phyloP scores from a whole-genome alignment of 371 early-diverging fungal genomes.

The Mortierella sp. region DNA sequence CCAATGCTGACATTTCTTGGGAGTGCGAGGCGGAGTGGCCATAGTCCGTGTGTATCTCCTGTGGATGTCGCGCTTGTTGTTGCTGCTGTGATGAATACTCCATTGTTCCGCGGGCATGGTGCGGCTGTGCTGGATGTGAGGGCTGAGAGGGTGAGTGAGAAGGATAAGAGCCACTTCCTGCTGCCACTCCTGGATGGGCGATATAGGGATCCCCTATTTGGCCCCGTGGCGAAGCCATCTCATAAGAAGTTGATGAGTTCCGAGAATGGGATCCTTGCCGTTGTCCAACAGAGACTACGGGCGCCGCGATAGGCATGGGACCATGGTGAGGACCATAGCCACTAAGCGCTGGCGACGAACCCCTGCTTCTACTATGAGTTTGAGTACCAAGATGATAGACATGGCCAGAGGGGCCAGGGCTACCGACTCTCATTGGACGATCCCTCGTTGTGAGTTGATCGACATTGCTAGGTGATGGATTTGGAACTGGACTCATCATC shows the following conservation, averaged over 20 bases:
- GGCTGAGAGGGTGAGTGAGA: conserved; percentile 19
- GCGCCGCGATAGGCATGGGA: conserved; percentile 29
- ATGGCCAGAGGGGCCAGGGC: conserved; percentile 28
- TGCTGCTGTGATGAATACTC: conserved; percentile 17
- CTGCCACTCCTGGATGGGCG: conserved; percentile 9
- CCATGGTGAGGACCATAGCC: conserved; percentile 40
- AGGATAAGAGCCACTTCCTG: conserved; percentile 10
- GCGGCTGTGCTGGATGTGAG: conserved; percentile 3
- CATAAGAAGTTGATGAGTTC: conserved; percentile 34
- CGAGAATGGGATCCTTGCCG: conserved; percentile 35
- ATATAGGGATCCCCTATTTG: conserved; percentile 27
- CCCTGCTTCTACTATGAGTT: conserved; percentile 33
- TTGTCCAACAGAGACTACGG: conserved; percentile 14
- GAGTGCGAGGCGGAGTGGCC: conserved; percentile 32
- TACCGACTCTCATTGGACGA: conserved; percentile 24
- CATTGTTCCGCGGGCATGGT: conserved; percentile 10
- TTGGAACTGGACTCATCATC: conserved; percentile 38
- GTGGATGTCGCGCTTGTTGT: conserved; percentile 24
- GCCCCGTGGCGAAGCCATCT: conserved; percentile 23
- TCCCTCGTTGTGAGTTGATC: conserved; percentile 21
- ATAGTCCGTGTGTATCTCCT: conserved; percentile 22
- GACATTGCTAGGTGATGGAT: conserved; percentile 12
- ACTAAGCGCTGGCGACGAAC: conserved; percentile 35
- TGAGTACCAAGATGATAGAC: conserved; percentile 20
- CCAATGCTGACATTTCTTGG: conserved; percentile 28